Conservation (phyloP, 2,329 filamentous ascomycete species). For the Penicillium sp. region DNA sequence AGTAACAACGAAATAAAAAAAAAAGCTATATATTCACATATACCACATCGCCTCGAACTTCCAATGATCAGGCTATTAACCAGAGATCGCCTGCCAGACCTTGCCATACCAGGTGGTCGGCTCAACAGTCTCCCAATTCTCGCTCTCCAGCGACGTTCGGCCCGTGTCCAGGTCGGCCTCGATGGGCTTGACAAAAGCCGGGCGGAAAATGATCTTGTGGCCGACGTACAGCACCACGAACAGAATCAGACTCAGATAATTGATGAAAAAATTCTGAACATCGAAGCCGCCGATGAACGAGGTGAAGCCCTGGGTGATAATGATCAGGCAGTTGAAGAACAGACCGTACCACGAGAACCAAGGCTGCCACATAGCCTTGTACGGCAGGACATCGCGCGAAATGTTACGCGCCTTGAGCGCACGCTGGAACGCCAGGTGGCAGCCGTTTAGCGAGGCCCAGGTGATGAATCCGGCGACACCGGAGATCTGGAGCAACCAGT, state of each 20-base stretch:
- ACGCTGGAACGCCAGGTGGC: conserved; percentile 67
- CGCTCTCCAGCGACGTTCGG: conserved; percentile 39
- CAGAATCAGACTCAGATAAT: conserved; percentile 67
- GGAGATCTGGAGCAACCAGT: conserved; percentile 40
- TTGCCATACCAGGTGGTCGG: conserved; percentile 37
- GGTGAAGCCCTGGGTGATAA: conserved; percentile 70
- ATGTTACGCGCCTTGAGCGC: conserved; percentile 61
- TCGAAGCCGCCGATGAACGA: conserved; percentile 64
- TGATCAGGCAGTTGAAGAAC: conserved; percentile 66
- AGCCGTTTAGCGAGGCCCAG: conserved; percentile 48
- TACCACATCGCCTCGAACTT: not conserved
- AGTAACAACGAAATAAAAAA: not conserved
- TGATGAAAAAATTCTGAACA: conserved; percentile 63
- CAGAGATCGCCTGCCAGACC: conserved; percentile 30
- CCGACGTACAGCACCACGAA: conserved; percentile 62
- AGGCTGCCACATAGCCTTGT: conserved; percentile 64
- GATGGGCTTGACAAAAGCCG: conserved; percentile 41
- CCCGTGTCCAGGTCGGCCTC: conserved; percentile 52
- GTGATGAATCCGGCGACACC: conserved; percentile 42
- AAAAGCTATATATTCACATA: not conserved
- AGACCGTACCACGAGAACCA: conserved; percentile 68
- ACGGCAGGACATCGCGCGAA: conserved; percentile 63
- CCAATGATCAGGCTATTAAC: conserved; percentile 3
- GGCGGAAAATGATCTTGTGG: conserved; percentile 57
- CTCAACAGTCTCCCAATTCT: conserved; percentile 40